phyloP scores from a whole-genome alignment of 306 rosid species.

The Benincasa hispida region DNA sequence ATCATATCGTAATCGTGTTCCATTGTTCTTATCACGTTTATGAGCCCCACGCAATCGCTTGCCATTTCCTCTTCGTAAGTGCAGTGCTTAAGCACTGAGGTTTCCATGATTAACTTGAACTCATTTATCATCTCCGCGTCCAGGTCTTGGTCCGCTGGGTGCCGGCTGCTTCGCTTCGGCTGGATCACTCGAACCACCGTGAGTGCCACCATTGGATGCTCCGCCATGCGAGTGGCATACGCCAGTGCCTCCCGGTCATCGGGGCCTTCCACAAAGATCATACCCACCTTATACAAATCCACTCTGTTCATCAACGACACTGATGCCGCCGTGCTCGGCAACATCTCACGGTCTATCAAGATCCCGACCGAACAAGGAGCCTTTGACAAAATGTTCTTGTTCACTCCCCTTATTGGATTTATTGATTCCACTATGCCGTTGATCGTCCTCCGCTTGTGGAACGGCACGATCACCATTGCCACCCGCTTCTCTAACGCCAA shows the following conservation, averaged over 20 bases:
- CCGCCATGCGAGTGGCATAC: constrained; percentile 7
- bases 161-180: neutral
- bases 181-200: constrained; percentile 16
- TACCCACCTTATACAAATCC: constrained; percentile 18
- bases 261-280: constrained; percentile 35
- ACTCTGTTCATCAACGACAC: neutral
- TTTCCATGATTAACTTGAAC: constrained; percentile 2
- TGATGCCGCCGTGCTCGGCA: neutral
- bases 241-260: constrained; percentile 55
- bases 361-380: constrained; percentile 53
- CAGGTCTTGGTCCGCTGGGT: neutral
- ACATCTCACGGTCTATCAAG: constrained; percentile 23
- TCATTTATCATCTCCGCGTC: constrained; percentile 23
- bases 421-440: neutral
- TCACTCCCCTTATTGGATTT: constrained; percentile 22
- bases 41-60: constrained; percentile 27
- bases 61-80: constrained; percentile 25
- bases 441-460: constrained; percentile 20
- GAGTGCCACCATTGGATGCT: neutral
- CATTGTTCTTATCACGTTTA: constrained; percentile 20
- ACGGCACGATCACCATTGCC: constrained; percentile 38
- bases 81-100: constrained; percentile 5
- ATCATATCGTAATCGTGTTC: constrained; percentile 28
- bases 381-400: constrained; percentile 29
- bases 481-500: constrained; percentile 27